Evolutionary conservation across 805 yeast genomes (phyloP), one percentile per base, ranked within the genome.

Genomic region (Wickerhamiella azymoides): DNA sequence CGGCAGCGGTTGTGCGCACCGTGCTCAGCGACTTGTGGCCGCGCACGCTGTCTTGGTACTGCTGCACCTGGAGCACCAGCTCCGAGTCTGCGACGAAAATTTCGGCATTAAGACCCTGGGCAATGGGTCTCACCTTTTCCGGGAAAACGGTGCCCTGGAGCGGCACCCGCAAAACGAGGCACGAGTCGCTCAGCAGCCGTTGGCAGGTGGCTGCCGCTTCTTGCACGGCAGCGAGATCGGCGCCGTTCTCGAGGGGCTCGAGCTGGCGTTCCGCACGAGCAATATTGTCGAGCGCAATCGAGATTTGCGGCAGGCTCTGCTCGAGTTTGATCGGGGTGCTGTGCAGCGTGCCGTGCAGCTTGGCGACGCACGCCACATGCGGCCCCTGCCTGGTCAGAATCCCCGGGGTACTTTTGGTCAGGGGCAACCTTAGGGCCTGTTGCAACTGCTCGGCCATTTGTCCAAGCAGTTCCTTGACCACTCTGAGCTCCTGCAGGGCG

Each of bases 401-500:
- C 6, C 49, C 49, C 11, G 19, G 41, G 13, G 21, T 37, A 9
- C 17, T 21, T 19, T 46, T 41, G 28, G 36, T 33, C 14, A 41
- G 17, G 4, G 49, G 49, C 39, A 46, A 26, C 26, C 43, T 18
- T 17, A 36, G 18, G 11, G 49, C 45, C 10, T 13, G 32, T n/a
- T 36, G 26, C 17, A 46, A 39, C 36, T 28, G 35, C 2, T 24
- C 39, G 6, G 13, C 25, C 39, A 41, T 41, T 7, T 46, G 41
- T 5, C 18, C 27, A 9, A 46, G 33, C 5, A 40, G 40, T 14
- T 18, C 10, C 21, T 19, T 36, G 19, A 46, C 48, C 10, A 18
- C 21, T 5, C 17, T 8, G 10, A 67, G 41, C 54, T 52, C 46
- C 25, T 27, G 30, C 17, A 25, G 41, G 10, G 47, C 52, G 4